These are phyloP conservation scores for Sergeia podlipaevii DNA, from an alignment of 208 protist species.

Conservation along the genomic window DNA sequence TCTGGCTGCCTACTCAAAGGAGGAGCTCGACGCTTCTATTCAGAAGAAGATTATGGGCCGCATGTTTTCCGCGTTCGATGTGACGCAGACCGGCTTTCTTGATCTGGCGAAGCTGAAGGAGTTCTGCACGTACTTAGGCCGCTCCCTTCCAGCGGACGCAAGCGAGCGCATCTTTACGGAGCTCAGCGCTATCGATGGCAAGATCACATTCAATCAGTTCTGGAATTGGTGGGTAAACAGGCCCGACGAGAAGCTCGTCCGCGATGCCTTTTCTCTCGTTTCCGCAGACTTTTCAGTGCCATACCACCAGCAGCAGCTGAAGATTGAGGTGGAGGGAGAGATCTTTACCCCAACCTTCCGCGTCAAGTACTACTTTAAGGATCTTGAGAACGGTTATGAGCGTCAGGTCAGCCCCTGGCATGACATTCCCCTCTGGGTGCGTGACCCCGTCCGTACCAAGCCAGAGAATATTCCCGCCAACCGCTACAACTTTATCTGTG, in stretches of 20 bases:
- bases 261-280: conserved; percentile 79
- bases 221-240: conserved; percentile 81
- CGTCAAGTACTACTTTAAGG: conserved; percentile 88
- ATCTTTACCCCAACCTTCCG: conserved; percentile 92
- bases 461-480: conserved; percentile 75
- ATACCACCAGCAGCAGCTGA: conserved; percentile 90
- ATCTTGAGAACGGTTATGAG: conserved; percentile 67
- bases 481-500: conserved; percentile 92
- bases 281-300: conserved; percentile 86
- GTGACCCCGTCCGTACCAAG: conserved; percentile 84
- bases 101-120: conserved; percentile 54
- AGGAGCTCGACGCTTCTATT: conserved; percentile 62
- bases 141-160: conserved; percentile 32
- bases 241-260: conserved; percentile 32
- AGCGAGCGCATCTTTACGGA: conserved; percentile 56
- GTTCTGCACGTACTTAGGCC: conserved; percentile 78
- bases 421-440: conserved; percentile 87
- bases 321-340: conserved; percentile 74
- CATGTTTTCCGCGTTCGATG: conserved; percentile 89
- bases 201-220: conserved; percentile 84
- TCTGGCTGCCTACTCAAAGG: conserved; percentile 77
- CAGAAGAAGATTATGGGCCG: conserved; percentile 81
- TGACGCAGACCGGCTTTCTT: conserved; percentile 74
- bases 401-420: conserved; percentile 91
- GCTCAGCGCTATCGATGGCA: conserved; percentile 35